Evolutionary conservation across 2,329 filamentous ascomycete species (phyloP).

Genomic region (Alternaria brassicicola): DNA sequence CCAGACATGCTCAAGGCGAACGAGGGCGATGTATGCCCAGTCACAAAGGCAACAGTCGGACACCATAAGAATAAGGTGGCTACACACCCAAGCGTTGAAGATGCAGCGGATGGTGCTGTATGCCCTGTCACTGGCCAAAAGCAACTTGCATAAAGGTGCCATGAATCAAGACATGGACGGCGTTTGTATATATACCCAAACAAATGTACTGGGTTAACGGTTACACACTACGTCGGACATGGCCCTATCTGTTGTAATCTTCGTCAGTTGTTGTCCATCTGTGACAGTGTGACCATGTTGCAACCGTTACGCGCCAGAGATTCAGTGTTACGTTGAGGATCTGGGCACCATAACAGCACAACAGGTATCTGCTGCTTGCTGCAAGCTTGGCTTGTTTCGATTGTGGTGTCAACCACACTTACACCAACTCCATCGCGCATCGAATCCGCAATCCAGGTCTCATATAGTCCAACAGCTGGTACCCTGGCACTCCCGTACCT

Average conservation of each 20-base stretch:
- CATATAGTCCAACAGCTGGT: background rate
- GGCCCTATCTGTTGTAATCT: background rate
- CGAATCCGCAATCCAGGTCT: background rate
- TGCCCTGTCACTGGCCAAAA: slow-evolving; percentile 52
- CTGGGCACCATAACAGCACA: background rate
- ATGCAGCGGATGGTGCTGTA: slow-evolving; percentile 45
- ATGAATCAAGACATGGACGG: background rate
- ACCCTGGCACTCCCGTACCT: background rate
- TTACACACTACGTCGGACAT: background rate
- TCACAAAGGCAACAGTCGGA: slow-evolving; percentile 53
- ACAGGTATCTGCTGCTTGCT: background rate
- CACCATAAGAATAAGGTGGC: slow-evolving; percentile 54
- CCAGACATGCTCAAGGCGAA: slow-evolving; percentile 49
- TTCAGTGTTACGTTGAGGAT: background rate
- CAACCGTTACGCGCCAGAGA: background rate
- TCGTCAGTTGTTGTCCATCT: background rate
- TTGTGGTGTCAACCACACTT: too few relatives aligned
- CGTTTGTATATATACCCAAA: background rate
- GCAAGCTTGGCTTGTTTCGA: fast-evolving
- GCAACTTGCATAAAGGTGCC: slow-evolving; percentile 19
- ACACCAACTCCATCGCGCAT: background rate
- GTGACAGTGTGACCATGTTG: background rate
- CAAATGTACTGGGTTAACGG: background rate
- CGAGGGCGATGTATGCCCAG: slow-evolving; percentile 49
- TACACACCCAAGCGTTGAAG: slow-evolving; percentile 49